Evolutionary conservation across 257 asterid species (phyloP), one percentile per base, ranked within the genome.

Genomic region (Solanum verrucosum): DNA sequence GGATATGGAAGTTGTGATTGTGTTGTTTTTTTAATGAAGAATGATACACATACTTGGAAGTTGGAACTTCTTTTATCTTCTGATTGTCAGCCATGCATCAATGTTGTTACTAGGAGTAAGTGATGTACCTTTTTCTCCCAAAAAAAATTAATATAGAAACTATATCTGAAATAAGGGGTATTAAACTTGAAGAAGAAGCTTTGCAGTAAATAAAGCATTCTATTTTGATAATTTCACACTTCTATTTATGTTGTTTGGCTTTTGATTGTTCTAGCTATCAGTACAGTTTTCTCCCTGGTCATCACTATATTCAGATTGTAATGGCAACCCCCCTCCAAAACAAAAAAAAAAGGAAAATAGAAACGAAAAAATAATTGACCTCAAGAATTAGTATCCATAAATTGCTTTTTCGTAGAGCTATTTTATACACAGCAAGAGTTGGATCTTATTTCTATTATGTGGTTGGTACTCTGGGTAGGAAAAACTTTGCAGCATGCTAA

Each of bases 401-500:
- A 79, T 44, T 44, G 33, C n/a, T 44, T 27, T 23, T 42, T 27
- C 33, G 5, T 44, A 27, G 38, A 42, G 37, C 65, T 79, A 35
- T 25, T 38, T 27, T 15, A 9, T 25, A 42, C 63, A 79, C 9
- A 42, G 65, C 4, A 25, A 79, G 38, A 42, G 84, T 25, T 79
- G 38, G 25, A 79, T 79, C 65, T 42, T 79, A 44, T 79, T 40
- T 84, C 88, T 87, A 79, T 78, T 72, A n/a, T 86, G 33, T 25
- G 75, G 82, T 78, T 52, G 85, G 84, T 83, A 86, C 82, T 4
- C 86, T 86, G 56, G 86, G 79, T 92, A 97, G 99, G 99, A 97
- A 92, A 97, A 97, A 92, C 98, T 97, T 44, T 97, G 99, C 95
- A 97, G 99, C 95, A 94, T 95, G 99, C 98, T 97, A 68, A 97